Percentiles rank a stretch among this genome's conserved stretches.
These are phyloP conservation scores for Yamadazyma conglobata DNA, from an alignment of 1,139 yeast species.

Conservation along the genomic window DNA sequence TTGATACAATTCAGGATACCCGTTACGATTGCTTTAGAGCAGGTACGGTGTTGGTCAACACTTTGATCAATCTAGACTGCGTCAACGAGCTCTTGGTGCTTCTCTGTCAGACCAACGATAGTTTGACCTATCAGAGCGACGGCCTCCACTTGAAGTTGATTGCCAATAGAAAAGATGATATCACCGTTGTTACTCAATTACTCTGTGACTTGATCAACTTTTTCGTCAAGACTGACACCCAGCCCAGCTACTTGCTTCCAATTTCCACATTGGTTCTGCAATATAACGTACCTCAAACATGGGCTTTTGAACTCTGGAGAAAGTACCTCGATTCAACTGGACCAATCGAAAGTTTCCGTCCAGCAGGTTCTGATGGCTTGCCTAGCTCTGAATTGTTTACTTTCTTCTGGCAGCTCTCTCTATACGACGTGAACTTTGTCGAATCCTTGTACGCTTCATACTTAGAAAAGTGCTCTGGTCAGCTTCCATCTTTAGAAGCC, in stretches of 20 bases:
- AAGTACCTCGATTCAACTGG: constrained; percentile 23
- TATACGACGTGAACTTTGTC: constrained; percentile 70
- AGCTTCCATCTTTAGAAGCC: constrained; percentile 21
- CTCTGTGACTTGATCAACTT: constrained; percentile 58
- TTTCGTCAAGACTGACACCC: constrained; percentile 37
- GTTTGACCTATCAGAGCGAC: constrained; percentile 39
- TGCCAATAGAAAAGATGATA: constrained; percentile 70
- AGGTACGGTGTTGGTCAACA: constrained; percentile 50
- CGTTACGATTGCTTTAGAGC: constrained; percentile 48
- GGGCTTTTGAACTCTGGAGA: constrained; percentile 85
- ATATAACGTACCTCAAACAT: constrained; percentile 55
- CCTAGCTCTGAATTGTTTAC: constrained; percentile 46
- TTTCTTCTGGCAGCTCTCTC: constrained; percentile 70
- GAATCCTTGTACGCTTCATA: constrained; percentile 51
- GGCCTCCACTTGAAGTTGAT: constrained; percentile 64
- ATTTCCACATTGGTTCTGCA: constrained; percentile 44
- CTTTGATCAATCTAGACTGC: constrained; percentile 44
- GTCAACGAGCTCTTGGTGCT: constrained; percentile 64
- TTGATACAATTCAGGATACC: constrained; percentile 58
- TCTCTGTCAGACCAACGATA: constrained; percentile 50
- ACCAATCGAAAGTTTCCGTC: not conserved
- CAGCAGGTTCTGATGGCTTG: not conserved
- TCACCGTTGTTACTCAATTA: constrained; percentile 61
- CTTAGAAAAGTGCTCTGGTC: constrained; percentile 20
- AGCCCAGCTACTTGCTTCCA: constrained; percentile 41